Evolutionary conservation across 2,329 filamentous ascomycete genomes (phyloP).

Genomic region (Trichoderma atrobrunneum): DNA sequence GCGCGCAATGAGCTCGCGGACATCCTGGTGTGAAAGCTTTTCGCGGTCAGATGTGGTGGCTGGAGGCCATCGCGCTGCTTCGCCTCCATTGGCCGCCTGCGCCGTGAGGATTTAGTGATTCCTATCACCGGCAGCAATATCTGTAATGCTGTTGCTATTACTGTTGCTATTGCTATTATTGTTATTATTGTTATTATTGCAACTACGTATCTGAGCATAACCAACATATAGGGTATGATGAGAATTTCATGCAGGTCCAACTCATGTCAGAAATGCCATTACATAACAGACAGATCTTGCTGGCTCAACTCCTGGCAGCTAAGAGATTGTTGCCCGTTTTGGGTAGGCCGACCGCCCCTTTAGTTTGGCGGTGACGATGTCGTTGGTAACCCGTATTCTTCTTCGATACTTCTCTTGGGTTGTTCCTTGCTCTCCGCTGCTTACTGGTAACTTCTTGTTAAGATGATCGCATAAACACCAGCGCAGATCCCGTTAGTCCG

Average conservation of each 20-base stretch:
- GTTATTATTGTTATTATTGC: no score
- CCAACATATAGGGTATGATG: background rate
- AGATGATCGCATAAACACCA: background rate
- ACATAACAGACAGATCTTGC: background rate
- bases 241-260: background rate
- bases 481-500: background rate
- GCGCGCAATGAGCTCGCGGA: no score
- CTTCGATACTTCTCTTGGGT: background rate
- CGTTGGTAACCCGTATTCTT: background rate
- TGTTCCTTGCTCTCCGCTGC: background rate
- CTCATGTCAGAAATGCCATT: background rate
- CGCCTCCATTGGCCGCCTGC: no score
- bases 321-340: background rate
- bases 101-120: no score
- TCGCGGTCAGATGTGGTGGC: no score
- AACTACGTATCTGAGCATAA: background rate
- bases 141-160: no score
- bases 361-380: background rate
- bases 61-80: no score
- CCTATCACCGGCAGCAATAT: no score
- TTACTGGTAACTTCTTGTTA: background rate
- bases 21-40: no score
- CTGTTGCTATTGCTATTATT: no score
- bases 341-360: background rate
- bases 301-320: background rate